Percentiles rank a stretch among this genome's conserved stretches.
phyloP scores from a whole-genome alignment of 2,329 filamentous ascomycete genomes.

The Polytolypa hystricis region DNA sequence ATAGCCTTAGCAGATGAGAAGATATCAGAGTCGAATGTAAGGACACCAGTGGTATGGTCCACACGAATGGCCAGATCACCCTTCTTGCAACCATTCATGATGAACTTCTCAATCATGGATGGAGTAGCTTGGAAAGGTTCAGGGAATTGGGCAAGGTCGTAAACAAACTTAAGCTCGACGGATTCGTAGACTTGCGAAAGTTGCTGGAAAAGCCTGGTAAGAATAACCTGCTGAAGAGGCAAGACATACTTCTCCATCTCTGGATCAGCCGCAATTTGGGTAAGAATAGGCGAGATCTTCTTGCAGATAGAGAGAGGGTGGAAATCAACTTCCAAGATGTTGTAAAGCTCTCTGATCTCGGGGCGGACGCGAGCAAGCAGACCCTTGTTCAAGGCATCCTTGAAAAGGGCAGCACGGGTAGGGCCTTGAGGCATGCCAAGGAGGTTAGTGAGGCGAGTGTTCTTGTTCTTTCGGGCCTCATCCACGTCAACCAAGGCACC shows the following conservation, averaged over 20 bases:
- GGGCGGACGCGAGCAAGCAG: constrained; percentile 84
- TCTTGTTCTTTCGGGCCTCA: constrained; percentile 97
- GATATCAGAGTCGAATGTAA: constrained; percentile 96
- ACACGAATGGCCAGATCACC: constrained; percentile 92
- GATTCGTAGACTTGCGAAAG: constrained; percentile 98
- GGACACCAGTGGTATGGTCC: constrained; percentile 85
- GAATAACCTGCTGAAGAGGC: constrained; percentile 94
- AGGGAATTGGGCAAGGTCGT: constrained; percentile 88
- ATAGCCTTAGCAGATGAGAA: constrained; percentile 94
- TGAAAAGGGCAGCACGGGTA: constrained; percentile 83
- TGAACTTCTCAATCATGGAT: constrained; percentile 96
- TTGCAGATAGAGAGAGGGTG: constrained; percentile 97
- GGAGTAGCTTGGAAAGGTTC: constrained; percentile 89
- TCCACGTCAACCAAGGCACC: constrained; percentile 95
- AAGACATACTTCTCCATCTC: constrained; percentile 97
- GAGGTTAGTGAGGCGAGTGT: constrained; percentile 89
- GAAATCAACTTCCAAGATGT: constrained; percentile 98
- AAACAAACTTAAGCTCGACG: constrained; percentile 85
- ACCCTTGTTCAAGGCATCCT: constrained; percentile 89
- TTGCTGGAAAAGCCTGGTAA: constrained; percentile 97
- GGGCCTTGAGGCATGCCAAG: constrained; percentile 86
- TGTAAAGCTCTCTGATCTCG: constrained; percentile 94
- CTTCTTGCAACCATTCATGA: constrained; percentile 99
- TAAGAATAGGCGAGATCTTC: constrained; percentile 93
- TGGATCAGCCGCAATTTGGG: constrained; percentile 81